Conservation (phyloP, 805 yeast genomes). For the Kazachstania bromeliacearum region DNA sequence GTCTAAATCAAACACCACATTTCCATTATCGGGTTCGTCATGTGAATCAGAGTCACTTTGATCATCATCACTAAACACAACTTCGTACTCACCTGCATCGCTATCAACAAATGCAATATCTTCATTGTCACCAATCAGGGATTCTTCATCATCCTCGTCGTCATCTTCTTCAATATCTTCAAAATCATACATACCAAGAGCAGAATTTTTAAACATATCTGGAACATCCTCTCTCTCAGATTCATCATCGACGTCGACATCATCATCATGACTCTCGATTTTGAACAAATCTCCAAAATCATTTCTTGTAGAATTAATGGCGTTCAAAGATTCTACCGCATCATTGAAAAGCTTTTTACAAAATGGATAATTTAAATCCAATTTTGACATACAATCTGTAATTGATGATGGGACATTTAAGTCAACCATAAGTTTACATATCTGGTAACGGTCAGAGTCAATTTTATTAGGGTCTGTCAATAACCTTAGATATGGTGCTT, state of each 20-base stretch:
- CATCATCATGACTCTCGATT: constrained; percentile 49
- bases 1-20: constrained; percentile 15
- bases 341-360: constrained; percentile 50
- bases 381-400: constrained; percentile 47
- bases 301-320: constrained; percentile 46
- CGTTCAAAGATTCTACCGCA: constrained; percentile 49
- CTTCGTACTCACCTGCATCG: constrained; percentile 30
- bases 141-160: constrained; percentile 44
- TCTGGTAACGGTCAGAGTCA: constrained; percentile 51
- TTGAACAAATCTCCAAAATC: constrained; percentile 51
- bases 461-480: constrained; percentile 39
- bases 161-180: constrained; percentile 60
- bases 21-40: constrained; percentile 4
- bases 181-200: constrained; percentile 89
- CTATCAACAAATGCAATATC: constrained; percentile 30
- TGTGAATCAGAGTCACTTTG: constrained; percentile 22
- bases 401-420: constrained; percentile 50
- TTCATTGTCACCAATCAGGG: constrained; percentile 37
- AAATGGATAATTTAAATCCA: constrained; percentile 69
- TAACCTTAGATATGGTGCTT: constrained; percentile 30
- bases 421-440: constrained; percentile 61
- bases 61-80: constrained; percentile 28
- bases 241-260: constrained; percentile 48
- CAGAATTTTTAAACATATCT: constrained; percentile 76
- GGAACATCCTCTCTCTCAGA: constrained; percentile 64